A percentile compares a stretch with the other conserved stretches of the same genome.
Evolutionary conservation across 2,329 filamentous ascomycete genomes (phyloP).

Genomic region (Kalaharituber pfeilii): DNA sequence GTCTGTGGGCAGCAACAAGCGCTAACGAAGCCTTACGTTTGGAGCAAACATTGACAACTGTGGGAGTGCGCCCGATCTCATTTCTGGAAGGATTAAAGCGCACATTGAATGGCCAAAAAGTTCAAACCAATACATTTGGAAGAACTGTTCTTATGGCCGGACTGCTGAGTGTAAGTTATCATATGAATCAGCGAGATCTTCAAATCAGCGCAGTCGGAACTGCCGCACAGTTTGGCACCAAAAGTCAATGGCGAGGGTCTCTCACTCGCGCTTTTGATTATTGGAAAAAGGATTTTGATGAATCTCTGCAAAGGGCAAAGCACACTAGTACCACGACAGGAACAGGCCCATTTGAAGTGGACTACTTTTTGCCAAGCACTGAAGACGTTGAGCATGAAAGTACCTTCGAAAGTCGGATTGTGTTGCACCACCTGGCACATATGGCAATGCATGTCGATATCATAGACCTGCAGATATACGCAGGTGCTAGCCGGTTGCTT

Average conservation of each 20-base stretch:
- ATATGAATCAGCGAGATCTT: constrained; percentile 90
- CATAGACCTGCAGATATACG: constrained; percentile 93
- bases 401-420: constrained; percentile 73
- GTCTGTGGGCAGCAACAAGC: constrained; percentile 77
- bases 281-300: constrained; percentile 86
- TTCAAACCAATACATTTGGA: constrained; percentile 84
- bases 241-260: constrained; percentile 55
- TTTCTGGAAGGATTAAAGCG: constrained; percentile 85
- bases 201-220: constrained; percentile 73
- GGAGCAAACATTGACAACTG: constrained; percentile 60
- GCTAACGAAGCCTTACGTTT: constrained; percentile 71
- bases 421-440: constrained; percentile 82
- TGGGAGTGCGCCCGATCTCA: constrained; percentile 65
- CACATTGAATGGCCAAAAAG: constrained; percentile 67
- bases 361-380: constrained; percentile 32
- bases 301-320: constrained; percentile 46
- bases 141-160: constrained; percentile 89
- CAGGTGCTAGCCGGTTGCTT: constrained; percentile 65
- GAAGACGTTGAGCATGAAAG: constrained; percentile 44
- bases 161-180: constrained; percentile 82
- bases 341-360: constrained; percentile 24
- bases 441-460: constrained; percentile 98
- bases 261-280: constrained; percentile 78
- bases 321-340: constrained; percentile 28
- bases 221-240: constrained; percentile 59